Evolutionary conservation across 306 rosid species (phyloP).

Genomic region (Malus fusca): DNA sequence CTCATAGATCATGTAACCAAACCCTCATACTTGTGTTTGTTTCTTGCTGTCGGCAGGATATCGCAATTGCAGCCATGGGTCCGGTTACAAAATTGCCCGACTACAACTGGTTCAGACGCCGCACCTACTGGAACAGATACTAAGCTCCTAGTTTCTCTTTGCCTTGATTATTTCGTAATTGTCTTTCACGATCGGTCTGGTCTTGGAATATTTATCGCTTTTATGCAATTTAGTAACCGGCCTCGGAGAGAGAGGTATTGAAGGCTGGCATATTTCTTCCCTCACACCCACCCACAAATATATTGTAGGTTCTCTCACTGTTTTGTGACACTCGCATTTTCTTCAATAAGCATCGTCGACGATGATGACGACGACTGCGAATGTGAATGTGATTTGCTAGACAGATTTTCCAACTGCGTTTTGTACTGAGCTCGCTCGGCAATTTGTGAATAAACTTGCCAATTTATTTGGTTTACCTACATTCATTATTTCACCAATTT

Average conservation of each 20-base stretch:
- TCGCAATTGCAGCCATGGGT: slow-evolving; percentile 89
- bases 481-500: not conserved
- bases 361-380: slow-evolving; percentile 6
- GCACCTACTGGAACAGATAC: slow-evolving; percentile 98
- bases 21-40: not conserved
- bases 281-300: not conserved
- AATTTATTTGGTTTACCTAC: not conserved
- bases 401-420: not conserved
- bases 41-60: slow-evolving; percentile 44
- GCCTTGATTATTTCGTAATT: slow-evolving; percentile 13
- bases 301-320: slow-evolving; percentile 16
- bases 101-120: slow-evolving; percentile 98
- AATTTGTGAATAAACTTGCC: not conserved
- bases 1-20: not conserved
- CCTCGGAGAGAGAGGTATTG: slow-evolving; percentile 31
- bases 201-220: slow-evolving; percentile 23
- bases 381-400: not conserved
- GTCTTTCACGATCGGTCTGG: slow-evolving; percentile 25
- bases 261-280: slow-evolving; percentile 27
- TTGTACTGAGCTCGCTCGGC: not conserved
- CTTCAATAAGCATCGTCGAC: slow-evolving; percentile 36
- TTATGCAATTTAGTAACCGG: slow-evolving; percentile 17
- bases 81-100: slow-evolving; percentile 78
- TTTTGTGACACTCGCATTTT: slow-evolving; percentile 35
- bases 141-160: slow-evolving; percentile 66